Evolutionary conservation across 2,329 filamentous ascomycete genomes (phyloP), one percentile per base, ranked within the genome.

Genomic region (Pyrenophora seminiperda): DNA sequence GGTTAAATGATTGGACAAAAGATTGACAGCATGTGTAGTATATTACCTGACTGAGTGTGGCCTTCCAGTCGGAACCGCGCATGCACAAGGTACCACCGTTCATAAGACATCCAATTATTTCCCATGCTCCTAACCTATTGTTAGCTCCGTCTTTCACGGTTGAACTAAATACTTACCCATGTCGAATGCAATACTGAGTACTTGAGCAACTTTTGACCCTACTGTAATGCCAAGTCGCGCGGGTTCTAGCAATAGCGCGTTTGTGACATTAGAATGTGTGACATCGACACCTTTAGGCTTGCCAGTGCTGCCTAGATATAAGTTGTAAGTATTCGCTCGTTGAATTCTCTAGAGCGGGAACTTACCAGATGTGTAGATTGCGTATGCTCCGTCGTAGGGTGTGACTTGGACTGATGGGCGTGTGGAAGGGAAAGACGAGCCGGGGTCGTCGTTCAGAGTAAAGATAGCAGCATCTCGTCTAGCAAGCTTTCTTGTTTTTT

Each of bases 101-200:
- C 68, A 81, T 81, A n/a, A 84, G 68, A 40, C 77, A 79, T 1
- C 75, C 77, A 10, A 85, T 76, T 11, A 84, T 80, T 54, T 85
- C 82, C 82, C 83, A 85, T 7, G 82, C 81, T 14, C 80, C 82
- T 83, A 34, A 17, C 20, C 6, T 14, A 45, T 45, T 42, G 50
- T 44, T 44, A 41, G 41, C 29, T 14, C 33, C 40, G 51, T 24
- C 36, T 50, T 31, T 29, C 39, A 27, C 3, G 7, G 44, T 38
- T 11, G 4, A 6, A 4, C 15, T 4, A 18, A 18, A 37, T 40
- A 71, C 79, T 61, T 73, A 83, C 82, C 80, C 81, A 85, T 84
- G 58, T 85, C 83, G 54, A 85, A 85, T 34, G 79, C 80, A 34
- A 85, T 77, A 51, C 80, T 84, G 27, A 85, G 72, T 9, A 83